A percentile compares a stretch with the other conserved stretches of the same genome.
phyloP scores from a whole-genome alignment of 2,329 filamentous ascomycete genomes.

The Aspergillus arachidicola region DNA sequence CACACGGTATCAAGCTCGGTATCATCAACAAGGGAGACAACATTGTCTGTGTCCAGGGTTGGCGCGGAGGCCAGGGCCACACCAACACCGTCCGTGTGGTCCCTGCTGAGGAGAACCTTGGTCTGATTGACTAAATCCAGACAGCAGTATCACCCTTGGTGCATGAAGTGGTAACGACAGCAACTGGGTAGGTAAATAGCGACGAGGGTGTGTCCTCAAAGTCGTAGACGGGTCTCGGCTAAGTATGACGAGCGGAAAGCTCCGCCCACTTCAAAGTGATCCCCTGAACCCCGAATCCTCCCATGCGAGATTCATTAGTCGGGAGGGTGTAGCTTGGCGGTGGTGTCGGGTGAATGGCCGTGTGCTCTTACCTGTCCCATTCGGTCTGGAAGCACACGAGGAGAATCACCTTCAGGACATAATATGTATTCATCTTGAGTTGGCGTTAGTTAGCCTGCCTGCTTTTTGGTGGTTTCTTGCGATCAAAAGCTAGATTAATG shows the following conservation, averaged over 20 bases:
- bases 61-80: constrained; percentile 69
- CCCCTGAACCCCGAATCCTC: constrained; percentile 1
- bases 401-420: constrained; percentile 15
- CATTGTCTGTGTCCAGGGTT: constrained; percentile 69
- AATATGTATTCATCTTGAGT: constrained; percentile 20
- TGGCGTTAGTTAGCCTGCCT: constrained; percentile 23
- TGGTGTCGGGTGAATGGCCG: constrained; percentile 3
- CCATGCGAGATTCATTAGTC: constrained; percentile 10
- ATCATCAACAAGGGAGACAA: constrained; percentile 77
- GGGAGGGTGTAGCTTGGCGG: constrained; percentile 5
- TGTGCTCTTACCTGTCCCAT: constrained; percentile 5
- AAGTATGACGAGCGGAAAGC: constrained; percentile 13
- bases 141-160: background rate
- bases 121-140: constrained; percentile 38
- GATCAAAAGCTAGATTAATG: constrained; percentile 32
- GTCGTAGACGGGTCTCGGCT: constrained; percentile 21
- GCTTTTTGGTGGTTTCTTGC: constrained; percentile 18
- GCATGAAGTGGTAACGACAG: constrained; percentile 22
- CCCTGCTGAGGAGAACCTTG: constrained; percentile 50
- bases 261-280: constrained; percentile 14
- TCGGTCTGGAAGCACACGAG: background rate
- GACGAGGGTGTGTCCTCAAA: constrained; percentile 14
- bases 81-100: constrained; percentile 64
- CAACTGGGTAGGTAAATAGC: constrained; percentile 21
- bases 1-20: constrained; percentile 79